Base-by-base conservation (phyloP, 2,329 filamentous ascomycete species). In the Podosphaera xanthii region DNA sequence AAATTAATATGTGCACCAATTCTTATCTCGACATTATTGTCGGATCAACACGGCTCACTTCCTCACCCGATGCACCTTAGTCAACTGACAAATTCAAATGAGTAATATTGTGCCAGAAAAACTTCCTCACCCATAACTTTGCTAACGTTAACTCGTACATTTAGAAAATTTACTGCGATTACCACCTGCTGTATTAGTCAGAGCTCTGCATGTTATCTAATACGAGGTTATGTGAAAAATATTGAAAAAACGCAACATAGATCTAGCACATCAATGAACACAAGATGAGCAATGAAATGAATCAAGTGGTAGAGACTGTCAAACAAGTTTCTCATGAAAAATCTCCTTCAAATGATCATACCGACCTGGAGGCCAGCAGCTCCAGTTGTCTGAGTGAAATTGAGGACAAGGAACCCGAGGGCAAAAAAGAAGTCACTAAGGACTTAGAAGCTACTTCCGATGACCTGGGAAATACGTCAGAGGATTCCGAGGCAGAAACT, bases 381-480 rank as follows among this genome's bases (percentile, higher is more conserved):
- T 96, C 90, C 46, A 97, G 91, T 71, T 92, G 89, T 67, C 77
- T 97, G 65, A 96, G 88, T 73, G 91, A 96, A 66, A 86, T 94
- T 60, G 89, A 90, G 67, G 87, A 94, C 67, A 81, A 81, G 67
- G 83, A 87, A 62, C 78, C 75, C 50, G 84, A 87, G 58, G 81
- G 86, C 63, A 72, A 72, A 2, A 72, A 72, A 10, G 73, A 84
- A 58, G 78, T 73, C 22, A 14, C 49, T n/a, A 52, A 38, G 30
- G 9, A 4, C 9, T 36, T 38, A 7, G 34, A 55, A 62, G 70
- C 67, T 61, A 72, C 68, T 30, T 66, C 65, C 12, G 65, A 69
- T 35, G 64, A 65, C 4, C 61, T 65, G 36, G 66, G 71, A 69
- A 60, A 72, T 67, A 59, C 71, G 64, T 65, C 65, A 42, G 80